Evolutionary conservation across 2,329 filamentous ascomycete species (phyloP), one percentile per base, ranked within the genome.

Genomic region (Bertia moriformis): DNA sequence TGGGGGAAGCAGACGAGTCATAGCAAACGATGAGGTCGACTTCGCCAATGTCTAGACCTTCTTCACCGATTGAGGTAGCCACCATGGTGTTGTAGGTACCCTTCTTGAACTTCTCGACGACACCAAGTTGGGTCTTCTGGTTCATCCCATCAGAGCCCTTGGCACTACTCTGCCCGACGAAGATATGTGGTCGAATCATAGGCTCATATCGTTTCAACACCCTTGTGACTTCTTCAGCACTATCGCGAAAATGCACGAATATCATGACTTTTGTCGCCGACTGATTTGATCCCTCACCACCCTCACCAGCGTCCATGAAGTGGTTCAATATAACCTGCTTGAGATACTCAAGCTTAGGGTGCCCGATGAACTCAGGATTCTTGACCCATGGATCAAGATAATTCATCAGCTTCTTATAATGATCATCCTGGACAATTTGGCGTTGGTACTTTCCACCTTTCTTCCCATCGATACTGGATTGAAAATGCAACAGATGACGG

Each of bases 1-100:
- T 95, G 0, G 91, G 91, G 0, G 91, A 98, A 4, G 86, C 80
- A 5, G 89, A 95, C 14, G 88, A 86, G 57, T 98, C 91, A 56
- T 95, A 98, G 55, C 91, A 98, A 38, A 98, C 75, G 50, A 98
- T 98, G 4, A 96, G 69, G 56, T 98, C 91, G 14, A 98, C 87
- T 56, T 96, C 88, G 36, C 91, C 91, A 53, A 98, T 98, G 56
- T 98, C 91, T n/a, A 98, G 67, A 45, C 91, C 91, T 65, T 98
- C 91, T 59, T 98, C 91, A 32, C 91, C 91, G 45, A 98, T 96
- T 0, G 89, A 96, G 0, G 91, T 98, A n/a, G 91, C 91, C 15
- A 98, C 88, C 14, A 98, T 77, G 0, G 93, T 91, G 51, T 98
- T 98, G 62, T 84, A 93, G 14, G 73, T 76, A 2, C 91, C 93